Conservation (phyloP, 306 rosid species). For the Inga oerstediana region DNA sequence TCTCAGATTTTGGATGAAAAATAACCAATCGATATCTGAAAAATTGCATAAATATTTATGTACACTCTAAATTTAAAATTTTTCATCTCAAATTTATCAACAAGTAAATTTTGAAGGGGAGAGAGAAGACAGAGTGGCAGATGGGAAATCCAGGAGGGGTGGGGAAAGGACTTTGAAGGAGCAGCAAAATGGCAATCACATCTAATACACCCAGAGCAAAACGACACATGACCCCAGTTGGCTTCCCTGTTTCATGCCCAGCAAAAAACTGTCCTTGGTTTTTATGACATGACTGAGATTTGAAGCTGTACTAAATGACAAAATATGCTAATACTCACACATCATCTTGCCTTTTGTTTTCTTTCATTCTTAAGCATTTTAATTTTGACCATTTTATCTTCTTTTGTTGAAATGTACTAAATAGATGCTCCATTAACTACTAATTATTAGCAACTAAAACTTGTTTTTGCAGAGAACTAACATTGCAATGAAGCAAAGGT, state of each 20-base stretch:
- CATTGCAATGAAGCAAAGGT: neutral
- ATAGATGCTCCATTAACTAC: neutral
- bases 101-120: neutral
- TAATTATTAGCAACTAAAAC: neutral
- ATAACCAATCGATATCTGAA: too few species aligned
- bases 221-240: slow-evolving; percentile 47
- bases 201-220: slow-evolving; percentile 22
- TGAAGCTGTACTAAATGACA: slow-evolving; percentile 32
- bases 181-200: slow-evolving; percentile 31
- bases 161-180: slow-evolving; percentile 15
- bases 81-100: too few species aligned
- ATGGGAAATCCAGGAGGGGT: slow-evolving; percentile 9
- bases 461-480: neutral
- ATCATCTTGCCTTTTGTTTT: neutral
- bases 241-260: slow-evolving; percentile 41
- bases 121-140: neutral
- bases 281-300: slow-evolving; percentile 39
- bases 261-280: slow-evolving; percentile 38
- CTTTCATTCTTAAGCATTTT: neutral
- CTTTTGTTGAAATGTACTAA: neutral
- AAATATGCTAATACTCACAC: slow-evolving; percentile 25
- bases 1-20: neutral
- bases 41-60: too few species aligned
- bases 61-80: too few species aligned
- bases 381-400: neutral